A percentile compares a stretch with the other conserved stretches of the same genome.
These are phyloP conservation scores for Cryptococcus maquisensis DNA, from an alignment of 1,284 basidiomycete species.

Conservation along the genomic window DNA sequence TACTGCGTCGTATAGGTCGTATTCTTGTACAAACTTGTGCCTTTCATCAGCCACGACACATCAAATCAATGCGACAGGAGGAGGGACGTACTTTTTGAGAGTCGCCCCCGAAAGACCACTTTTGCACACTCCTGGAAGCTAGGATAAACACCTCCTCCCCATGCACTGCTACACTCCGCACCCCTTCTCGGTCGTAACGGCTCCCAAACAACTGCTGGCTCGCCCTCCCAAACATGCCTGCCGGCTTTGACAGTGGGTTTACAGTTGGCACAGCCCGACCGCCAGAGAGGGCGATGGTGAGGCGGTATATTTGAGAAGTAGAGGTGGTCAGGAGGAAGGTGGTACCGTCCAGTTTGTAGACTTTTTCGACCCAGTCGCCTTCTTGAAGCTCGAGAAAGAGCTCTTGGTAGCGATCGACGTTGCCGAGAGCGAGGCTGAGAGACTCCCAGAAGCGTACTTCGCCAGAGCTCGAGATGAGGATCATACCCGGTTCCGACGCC, in stretches of 20 bases:
- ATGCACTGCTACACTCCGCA: slow-evolving; percentile 22
- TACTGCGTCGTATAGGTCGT: slow-evolving; percentile 33
- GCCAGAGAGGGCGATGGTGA: slow-evolving; percentile 34
- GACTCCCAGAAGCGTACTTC: slow-evolving; percentile 49
- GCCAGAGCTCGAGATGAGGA: slow-evolving; percentile 45
- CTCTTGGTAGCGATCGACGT: slow-evolving; percentile 31
- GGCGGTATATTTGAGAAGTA: slow-evolving; percentile 37
- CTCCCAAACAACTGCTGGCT: slow-evolving; percentile 28
- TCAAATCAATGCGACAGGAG: not conserved
- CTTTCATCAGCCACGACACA: not conserved
- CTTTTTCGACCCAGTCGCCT: slow-evolving; percentile 41
- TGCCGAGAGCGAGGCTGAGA: slow-evolving; percentile 45
- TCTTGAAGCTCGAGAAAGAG: slow-evolving; percentile 28
- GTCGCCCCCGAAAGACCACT: slow-evolving; percentile 35
- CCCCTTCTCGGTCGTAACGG: slow-evolving; percentile 27
- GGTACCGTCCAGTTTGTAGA: slow-evolving; percentile 39
- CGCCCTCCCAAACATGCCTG: slow-evolving; percentile 42
- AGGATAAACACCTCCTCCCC: slow-evolving; percentile 30
- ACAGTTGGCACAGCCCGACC: slow-evolving; percentile 35
- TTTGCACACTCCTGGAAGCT: slow-evolving; percentile 35
- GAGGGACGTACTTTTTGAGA: slow-evolving; percentile 23
- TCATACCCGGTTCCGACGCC: slow-evolving; percentile 50
- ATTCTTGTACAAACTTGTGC: slow-evolving; percentile 37
- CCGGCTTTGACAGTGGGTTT: slow-evolving; percentile 34
- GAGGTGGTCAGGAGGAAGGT: slow-evolving; percentile 46